These are phyloP conservation scores for Streptanthus diversifolius DNA, from an alignment of 345 rosid genomes.

Conservation along the genomic window DNA sequence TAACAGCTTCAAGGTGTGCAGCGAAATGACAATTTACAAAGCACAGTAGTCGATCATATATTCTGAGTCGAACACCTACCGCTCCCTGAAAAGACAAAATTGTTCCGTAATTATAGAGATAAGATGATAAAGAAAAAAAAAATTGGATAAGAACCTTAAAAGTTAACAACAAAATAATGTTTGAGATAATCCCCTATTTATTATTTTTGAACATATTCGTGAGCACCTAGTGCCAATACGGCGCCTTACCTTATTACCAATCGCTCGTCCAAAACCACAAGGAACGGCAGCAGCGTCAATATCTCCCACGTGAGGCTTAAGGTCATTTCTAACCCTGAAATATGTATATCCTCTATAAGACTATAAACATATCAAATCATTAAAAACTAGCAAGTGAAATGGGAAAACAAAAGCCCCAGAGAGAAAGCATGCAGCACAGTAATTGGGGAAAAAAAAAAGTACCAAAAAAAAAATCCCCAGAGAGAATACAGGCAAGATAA, in stretches of 20 bases:
- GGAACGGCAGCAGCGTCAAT: constrained; percentile 85
- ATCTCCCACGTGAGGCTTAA: constrained; percentile 67
- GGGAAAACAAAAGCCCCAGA: not conserved
- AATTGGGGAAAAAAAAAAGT: not conserved
- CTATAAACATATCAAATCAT: constrained; percentile 12
- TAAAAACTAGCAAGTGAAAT: not conserved
- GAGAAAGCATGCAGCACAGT: not conserved
- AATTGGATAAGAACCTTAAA: not conserved
- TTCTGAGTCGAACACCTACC: constrained; percentile 73
- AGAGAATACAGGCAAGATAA: constrained; percentile 1
- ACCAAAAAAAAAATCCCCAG: not conserved
- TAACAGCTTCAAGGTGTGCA: constrained; percentile 79
- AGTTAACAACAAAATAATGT: not conserved
- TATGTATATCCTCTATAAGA: not conserved
- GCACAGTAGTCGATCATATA: constrained; percentile 69
- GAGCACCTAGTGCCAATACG: not conserved
- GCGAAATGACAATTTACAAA: constrained; percentile 87
- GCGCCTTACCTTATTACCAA: constrained; percentile 70
- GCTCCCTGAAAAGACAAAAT: constrained; percentile 55
- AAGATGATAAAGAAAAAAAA: not conserved
- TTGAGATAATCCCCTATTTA: not conserved
- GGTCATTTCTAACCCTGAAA: constrained; percentile 62
- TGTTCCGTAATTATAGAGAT: not conserved
- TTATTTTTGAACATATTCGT: not conserved
- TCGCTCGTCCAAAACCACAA: constrained; percentile 80